These are phyloP conservation scores for Byssothecium circinans DNA, from an alignment of 2,329 filamentous ascomycete species.

Conservation along the genomic window DNA sequence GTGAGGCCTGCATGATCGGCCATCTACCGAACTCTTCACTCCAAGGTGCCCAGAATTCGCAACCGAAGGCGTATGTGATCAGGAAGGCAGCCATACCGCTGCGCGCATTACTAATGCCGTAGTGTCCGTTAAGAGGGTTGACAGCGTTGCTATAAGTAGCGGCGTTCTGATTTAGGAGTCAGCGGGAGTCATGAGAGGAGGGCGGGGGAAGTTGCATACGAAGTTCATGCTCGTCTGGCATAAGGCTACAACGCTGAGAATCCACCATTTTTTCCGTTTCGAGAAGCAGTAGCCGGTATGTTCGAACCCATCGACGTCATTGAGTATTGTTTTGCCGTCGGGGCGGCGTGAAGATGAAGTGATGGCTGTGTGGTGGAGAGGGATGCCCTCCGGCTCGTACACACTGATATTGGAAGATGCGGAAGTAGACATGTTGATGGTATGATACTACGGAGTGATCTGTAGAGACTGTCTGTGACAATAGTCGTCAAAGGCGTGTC, in stretches of 20 bases:
- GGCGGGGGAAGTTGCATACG: slow-evolving; percentile 39
- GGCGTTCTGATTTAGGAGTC: slow-evolving; percentile 42
- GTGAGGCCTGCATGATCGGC: slow-evolving; percentile 69
- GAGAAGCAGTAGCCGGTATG: slow-evolving; percentile 48
- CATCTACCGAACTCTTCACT: slow-evolving; percentile 78
- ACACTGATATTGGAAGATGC: background rate
- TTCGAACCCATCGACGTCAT: slow-evolving; percentile 22
- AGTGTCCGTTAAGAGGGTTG: slow-evolving; percentile 58
- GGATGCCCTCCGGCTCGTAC: background rate
- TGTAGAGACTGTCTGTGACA: background rate
- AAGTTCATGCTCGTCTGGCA: slow-evolving; percentile 52
- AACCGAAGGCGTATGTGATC: slow-evolving; percentile 78
- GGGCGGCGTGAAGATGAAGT: background rate
- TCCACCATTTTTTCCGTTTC: slow-evolving; percentile 53
- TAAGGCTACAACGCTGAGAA: slow-evolving; percentile 53
- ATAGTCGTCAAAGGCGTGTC: too few relatives aligned
- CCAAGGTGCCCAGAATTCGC: slow-evolving; percentile 79
- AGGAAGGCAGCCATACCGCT: slow-evolving; percentile 10
- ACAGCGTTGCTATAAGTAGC: slow-evolving; percentile 56
- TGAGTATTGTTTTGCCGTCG: slow-evolving; percentile 1
- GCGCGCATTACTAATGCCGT: slow-evolving; percentile 39
- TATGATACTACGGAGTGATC: background rate
- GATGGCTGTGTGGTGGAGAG: background rate
- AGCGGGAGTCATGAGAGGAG: slow-evolving; percentile 43
- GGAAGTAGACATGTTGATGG: background rate